Evolutionary conservation across 2,329 filamentous ascomycete genomes (phyloP), one percentile per base, ranked within the genome.

Genomic region (Eutypa lata): DNA sequence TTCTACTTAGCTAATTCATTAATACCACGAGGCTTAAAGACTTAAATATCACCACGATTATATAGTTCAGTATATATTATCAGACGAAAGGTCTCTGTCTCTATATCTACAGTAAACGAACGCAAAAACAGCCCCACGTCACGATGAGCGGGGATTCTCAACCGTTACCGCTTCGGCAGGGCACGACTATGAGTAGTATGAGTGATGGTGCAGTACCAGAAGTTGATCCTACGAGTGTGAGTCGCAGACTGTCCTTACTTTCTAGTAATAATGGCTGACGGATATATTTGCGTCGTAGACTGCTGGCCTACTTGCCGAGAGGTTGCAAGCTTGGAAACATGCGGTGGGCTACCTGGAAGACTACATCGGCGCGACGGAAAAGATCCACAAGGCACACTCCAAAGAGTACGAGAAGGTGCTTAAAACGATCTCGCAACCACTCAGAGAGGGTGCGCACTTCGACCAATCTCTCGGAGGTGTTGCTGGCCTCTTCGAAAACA

Each of bases 341-440:
- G 90, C 92, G 56, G 90, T 91, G 57, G 90, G 80, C 52, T 93
- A 96, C 68, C 80, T 99, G 47, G 91, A 97, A 73, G 91, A 96
- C 49, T 99, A 97, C 70, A 80, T 97, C 65, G 77, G 76, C 28
- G 86, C 89, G 7, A 90, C 91, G 3, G 91, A 96, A 71, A 97
- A 93, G 79, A 79, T 90, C 53, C 88, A 97, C 68, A 88, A 86
- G 67, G 81, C 83, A 11, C 88, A 96, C 62, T 86, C 90, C 51
- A 97, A 96, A 76, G 93, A 97, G 71, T 96, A 96, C 66, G 92
- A 97, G 76, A 93, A 90, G 73, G 87, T 94, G 10, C 75, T 97
- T 65, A 99, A 97, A 90, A 90, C 89, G 19, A 90, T 99, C 60
- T 89, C 86, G 53, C 85, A 89, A 62, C 93, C 94, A 18, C 76